Evolutionary conservation across 768 basidiomycete genomes (phyloP), one percentile per base, ranked within the genome.

Genomic region (Trametes maxima): DNA sequence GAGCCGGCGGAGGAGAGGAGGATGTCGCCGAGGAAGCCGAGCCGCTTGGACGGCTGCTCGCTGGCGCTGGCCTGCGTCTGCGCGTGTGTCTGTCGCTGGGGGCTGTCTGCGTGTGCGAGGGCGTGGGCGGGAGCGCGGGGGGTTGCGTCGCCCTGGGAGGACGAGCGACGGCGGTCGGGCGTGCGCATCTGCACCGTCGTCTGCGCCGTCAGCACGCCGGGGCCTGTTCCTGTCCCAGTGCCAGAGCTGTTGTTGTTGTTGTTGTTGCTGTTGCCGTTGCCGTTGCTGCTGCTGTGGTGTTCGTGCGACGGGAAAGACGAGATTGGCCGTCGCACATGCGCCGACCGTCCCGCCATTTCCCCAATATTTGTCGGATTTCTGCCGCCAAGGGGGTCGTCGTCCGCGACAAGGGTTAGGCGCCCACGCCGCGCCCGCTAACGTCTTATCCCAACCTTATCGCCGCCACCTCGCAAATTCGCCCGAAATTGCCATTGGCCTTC

Each of bases 1-100:
- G 22, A 33, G 44, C 50, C 54, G 14, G 50, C 55, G 5, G 61
- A 57, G 49, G 62, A 46, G 14, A 56, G 39, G 2, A 57, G 42
- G 17, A 52, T 63, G 39, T 57, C 61, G 4, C 60, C 60, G 36
- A 71, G 66, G 57, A 71, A 67, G 16, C 54, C 64, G 33, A 65
- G 66, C 19, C 65, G 49, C 52, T 56, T 67, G 10, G 59, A 24
- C 8, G 36, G 53, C 14, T 65, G 65, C 33, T 49, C 55, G 44
- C 39, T 45, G 35, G 28, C 36, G 54, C 44, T 60, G 19, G 21
- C 37, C 40, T 57, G 39, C 39, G 25, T 21, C 39, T 37, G 43
- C 44, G 33, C n/a, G n/a, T n/a, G n/a, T n/a, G 36, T 12, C 45
- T 50, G 40, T 24, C 28, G 56, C 19, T 19, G n/a, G 21, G 33